phyloP scores from a whole-genome alignment of 345 rosid species.

The Aquilaria sinensis region DNA sequence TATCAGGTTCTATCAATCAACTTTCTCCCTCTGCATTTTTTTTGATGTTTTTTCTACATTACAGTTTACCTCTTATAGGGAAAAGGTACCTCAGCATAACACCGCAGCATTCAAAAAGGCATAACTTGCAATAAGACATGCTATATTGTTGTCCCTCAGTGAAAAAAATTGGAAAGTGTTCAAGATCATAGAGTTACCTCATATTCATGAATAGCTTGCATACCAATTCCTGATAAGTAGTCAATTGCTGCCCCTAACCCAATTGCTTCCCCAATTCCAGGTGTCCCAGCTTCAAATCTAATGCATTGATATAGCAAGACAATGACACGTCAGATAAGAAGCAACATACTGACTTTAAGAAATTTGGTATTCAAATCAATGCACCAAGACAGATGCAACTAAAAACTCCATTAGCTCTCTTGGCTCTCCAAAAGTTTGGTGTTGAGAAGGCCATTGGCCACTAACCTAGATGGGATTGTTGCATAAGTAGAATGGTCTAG shows the following conservation, averaged over 20 bases:
- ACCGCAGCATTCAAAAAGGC: not conserved
- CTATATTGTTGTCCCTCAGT: too few relatives aligned
- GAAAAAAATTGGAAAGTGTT: too few relatives aligned
- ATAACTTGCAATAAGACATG: too few relatives aligned
- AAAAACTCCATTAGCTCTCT: not conserved
- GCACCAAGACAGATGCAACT: not conserved
- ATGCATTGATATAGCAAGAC: slow-evolving; percentile 13
- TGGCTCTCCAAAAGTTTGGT: not conserved
- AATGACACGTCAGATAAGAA: not conserved
- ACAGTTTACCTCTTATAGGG: too few relatives aligned
- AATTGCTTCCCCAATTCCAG: slow-evolving; percentile 95
- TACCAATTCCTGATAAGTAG: slow-evolving; percentile 75
- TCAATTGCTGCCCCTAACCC: slow-evolving; percentile 95
- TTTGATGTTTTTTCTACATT: too few relatives aligned
- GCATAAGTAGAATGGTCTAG: slow-evolving; percentile 96
- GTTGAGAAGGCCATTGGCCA: slow-evolving; percentile 4
- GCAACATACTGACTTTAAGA: not conserved
- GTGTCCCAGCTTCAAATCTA: slow-evolving; percentile 99
- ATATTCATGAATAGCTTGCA: slow-evolving; percentile 77
- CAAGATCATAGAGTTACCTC: slow-evolving; percentile 40
- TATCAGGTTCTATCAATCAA: too few relatives aligned
- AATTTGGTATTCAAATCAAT: too few relatives aligned
- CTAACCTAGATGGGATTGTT: slow-evolving; percentile 90
- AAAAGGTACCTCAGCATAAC: too few relatives aligned
- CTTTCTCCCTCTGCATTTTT: too few relatives aligned